Percentiles rank a stretch among this genome's conserved stretches.
These are phyloP conservation scores for Alternaria hordeiaustralica DNA, from an alignment of 2,329 filamentous ascomycete species.

Conservation along the genomic window DNA sequence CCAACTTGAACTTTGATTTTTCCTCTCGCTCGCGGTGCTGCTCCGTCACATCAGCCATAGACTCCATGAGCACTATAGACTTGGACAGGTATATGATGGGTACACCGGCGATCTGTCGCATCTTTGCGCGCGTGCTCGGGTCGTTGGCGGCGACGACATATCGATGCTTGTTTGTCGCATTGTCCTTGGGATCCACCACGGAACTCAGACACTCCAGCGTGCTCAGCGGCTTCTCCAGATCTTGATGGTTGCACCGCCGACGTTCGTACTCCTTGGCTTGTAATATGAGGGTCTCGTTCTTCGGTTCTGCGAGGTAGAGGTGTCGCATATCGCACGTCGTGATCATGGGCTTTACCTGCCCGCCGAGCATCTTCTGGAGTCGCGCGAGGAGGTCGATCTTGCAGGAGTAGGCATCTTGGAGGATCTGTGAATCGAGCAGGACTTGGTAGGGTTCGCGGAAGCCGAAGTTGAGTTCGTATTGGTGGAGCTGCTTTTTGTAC, in stretches of 20 bases:
- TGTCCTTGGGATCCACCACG: constrained; percentile 80
- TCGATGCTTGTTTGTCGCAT: constrained; percentile 75
- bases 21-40: constrained; percentile 72
- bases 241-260: constrained; percentile 78
- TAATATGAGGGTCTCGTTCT: constrained; percentile 68
- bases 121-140: constrained; percentile 64
- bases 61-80: constrained; percentile 80
- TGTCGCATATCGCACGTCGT: constrained; percentile 83
- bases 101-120: constrained; percentile 73
- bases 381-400: constrained; percentile 84
- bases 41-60: constrained; percentile 73
- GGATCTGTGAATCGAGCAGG: constrained; percentile 80
- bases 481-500: constrained; percentile 91
- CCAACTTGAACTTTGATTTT: constrained; percentile 74
- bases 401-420: constrained; percentile 79
- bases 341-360: constrained; percentile 84
- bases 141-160: constrained; percentile 82
- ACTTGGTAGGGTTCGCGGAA: constrained; percentile 91
- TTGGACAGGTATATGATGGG: constrained; percentile 80
- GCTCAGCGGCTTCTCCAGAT: constrained; percentile 73
- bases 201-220: constrained; percentile 73
- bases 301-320: constrained; percentile 68
- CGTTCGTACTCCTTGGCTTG: constrained; percentile 78
- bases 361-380: constrained; percentile 83
- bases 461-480: constrained; percentile 84